Evolutionary conservation across 805 yeast genomes (phyloP), one percentile per base, ranked within the genome.

Genomic region (Wickerhamomyces xylosicus): DNA sequence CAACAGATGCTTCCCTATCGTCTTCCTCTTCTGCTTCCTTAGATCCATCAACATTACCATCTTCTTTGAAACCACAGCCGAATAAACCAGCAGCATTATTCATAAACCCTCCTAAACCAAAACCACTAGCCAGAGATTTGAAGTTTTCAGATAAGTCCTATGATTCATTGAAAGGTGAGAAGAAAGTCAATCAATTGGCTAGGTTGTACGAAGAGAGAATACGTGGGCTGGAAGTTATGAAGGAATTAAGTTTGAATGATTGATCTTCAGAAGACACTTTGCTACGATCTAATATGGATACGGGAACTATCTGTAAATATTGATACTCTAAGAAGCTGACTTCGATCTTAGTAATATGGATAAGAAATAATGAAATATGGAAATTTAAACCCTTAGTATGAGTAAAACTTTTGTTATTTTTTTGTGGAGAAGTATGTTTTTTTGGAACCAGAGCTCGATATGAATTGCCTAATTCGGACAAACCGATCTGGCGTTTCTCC

Each of bases 171-270:
- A 56, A 58, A 33, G 62, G 66, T 5, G 57, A 63, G 11, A 64
- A 72, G 38, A 74, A 73, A 55, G 85, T 79, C 2, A 72, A 77
- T 11, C 77, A 72, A 49, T 59, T 79, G 42, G 81, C 85, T 2
- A 70, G 67, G 41, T 56, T 79, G 31, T 79, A 74, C 46, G 87
- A 79, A 50, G 84, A 79, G 50, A 61, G 80, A 46, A 39, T 64
- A 5, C 59, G 52, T 44, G 68, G 68, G 14, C 44, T 63, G n/a
- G 53, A 59, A 37, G 58, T 57, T 2, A 50, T 62, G 43, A 52
- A 57, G 27, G 61, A 61, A 18, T 21, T 19, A 7, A 15, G n/a
- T 21, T 33, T 18, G 25, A 19, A 33, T 31, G 29, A 25, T 7
- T 25, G 14, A 25, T 25, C n/a, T n/a, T n/a, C n/a, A n/a, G n/a